Evolutionary conservation across 2,329 filamentous ascomycete species (phyloP).

Genomic region (Sphaceloma murrayae): DNA sequence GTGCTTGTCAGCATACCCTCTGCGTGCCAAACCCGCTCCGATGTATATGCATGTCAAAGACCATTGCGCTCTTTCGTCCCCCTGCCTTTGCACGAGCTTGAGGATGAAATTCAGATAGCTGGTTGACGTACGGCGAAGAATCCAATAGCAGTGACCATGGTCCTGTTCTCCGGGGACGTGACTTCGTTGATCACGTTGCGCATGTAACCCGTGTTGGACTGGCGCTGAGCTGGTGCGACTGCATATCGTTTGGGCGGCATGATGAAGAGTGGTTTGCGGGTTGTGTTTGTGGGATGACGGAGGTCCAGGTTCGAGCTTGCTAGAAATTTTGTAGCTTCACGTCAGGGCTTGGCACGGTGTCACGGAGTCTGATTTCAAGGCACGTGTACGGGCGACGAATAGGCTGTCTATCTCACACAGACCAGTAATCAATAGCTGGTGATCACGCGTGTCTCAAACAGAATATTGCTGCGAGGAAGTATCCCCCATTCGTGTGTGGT

Average conservation of each 20-base stretch:
- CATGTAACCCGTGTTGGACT: slow-evolving; percentile 28
- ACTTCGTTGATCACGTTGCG: slow-evolving; percentile 33
- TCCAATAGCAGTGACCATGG: slow-evolving; percentile 39
- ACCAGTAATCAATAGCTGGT: no score
- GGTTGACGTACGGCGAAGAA: slow-evolving; percentile 41
- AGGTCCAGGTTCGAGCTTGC: neutral
- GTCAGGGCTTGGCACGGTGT: no score
- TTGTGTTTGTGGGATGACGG: neutral
- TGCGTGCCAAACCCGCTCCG: neutral
- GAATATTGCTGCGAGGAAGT: no score
- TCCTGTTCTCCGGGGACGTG: slow-evolving; percentile 41
- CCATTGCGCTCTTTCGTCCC: no score
- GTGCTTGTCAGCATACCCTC: slow-evolving; percentile 7
- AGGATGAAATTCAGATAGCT: no score
- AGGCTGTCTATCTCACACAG: no score
- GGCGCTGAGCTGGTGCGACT: slow-evolving; percentile 7
- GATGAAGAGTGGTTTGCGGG: neutral
- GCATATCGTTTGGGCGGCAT: slow-evolving; percentile 19
- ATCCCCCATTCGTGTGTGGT: no score
- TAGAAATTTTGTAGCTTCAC: slow-evolving; percentile 15
- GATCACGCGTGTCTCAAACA: no score
- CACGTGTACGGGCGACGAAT: no score
- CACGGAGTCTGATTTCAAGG: no score
- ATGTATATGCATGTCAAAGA: no score
- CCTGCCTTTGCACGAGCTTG: no score